A percentile compares a stretch with the other conserved stretches of the same genome.
phyloP scores from a whole-genome alignment of 2,329 filamentous ascomycete species.

The Aureobasidium subglaciale region DNA sequence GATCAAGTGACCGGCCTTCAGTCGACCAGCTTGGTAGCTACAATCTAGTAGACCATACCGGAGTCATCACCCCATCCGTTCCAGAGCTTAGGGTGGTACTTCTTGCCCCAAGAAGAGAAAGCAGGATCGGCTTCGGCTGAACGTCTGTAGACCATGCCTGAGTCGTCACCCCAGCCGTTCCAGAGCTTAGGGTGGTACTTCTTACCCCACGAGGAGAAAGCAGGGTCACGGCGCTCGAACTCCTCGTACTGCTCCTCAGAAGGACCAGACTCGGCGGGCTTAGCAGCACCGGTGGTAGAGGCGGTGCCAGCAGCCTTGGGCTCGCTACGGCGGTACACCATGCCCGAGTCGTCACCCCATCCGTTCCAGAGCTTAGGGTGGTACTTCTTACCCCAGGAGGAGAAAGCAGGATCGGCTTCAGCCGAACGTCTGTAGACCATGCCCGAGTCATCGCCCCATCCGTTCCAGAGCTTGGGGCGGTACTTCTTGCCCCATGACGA shows the following conservation, averaged over 20 bases:
- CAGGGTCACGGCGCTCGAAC: not conserved
- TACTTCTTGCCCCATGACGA: conserved; percentile 2
- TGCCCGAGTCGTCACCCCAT: not conserved
- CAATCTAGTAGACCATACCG: not conserved
- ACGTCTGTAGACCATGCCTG: not conserved
- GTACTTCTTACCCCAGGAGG: conserved; percentile 1
- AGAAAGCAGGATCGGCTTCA: not conserved
- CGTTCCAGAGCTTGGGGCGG: not conserved
- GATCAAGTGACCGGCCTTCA: not conserved
- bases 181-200: not conserved
- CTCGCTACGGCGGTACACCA: conserved; percentile 11
- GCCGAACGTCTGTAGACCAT: conserved; percentile 21
- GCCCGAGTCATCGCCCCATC: conserved; percentile 15
- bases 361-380: not conserved
- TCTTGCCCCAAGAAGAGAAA: not conserved
- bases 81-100: not conserved
- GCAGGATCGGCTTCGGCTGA: too few relatives aligned
- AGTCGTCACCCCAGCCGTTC: not conserved
- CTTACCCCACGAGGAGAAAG: not conserved
- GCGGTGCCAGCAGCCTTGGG: not conserved
- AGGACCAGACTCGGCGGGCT: not conserved
- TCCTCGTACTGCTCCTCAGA: not conserved
- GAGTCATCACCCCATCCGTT: not conserved
- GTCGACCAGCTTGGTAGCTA: not conserved
- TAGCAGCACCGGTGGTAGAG: not conserved